Conservation (phyloP, 2,329 filamentous ascomycete genomes). For the Diaporthe citriasiana region DNA sequence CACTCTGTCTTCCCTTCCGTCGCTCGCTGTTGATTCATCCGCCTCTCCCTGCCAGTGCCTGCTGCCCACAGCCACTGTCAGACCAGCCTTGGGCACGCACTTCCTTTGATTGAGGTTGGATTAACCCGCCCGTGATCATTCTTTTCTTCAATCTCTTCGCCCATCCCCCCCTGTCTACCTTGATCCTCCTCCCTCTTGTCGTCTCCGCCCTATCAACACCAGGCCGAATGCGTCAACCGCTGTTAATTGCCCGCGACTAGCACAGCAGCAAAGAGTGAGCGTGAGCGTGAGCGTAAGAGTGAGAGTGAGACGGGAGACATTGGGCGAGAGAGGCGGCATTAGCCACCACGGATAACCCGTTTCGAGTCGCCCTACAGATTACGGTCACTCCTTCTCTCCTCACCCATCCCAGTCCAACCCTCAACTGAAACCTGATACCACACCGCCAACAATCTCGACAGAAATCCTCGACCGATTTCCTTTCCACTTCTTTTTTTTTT, state of each 20-base stretch:
- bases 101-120: slow-evolving; percentile 14
- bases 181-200: background rate
- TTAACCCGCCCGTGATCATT: slow-evolving; percentile 12
- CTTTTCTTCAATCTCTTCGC: slow-evolving; percentile 24
- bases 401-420: slow-evolving; percentile 40
- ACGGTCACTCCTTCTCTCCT: slow-evolving; percentile 38
- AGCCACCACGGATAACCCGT: slow-evolving; percentile 34
- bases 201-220: slow-evolving; percentile 14
- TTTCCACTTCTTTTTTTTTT: slow-evolving; percentile 6
- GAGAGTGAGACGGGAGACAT: slow-evolving; percentile 25
- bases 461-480: slow-evolving; percentile 32
- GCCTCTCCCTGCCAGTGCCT: slow-evolving; percentile 11
- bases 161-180: background rate
- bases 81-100: slow-evolving; percentile 27
- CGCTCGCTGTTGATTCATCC: slow-evolving; percentile 24
- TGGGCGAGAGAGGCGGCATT: slow-evolving; percentile 24
- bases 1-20: slow-evolving; percentile 8
- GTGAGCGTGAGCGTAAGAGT: background rate
- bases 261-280: background rate
- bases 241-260: slow-evolving; percentile 17
- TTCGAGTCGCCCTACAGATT: slow-evolving; percentile 35
- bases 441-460: slow-evolving; percentile 40
- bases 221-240: slow-evolving; percentile 32
- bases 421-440: slow-evolving; percentile 42
- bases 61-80: slow-evolving; percentile 23